Evolutionary conservation across 345 rosid genomes (phyloP).

Genomic region (Noccaea bulbosa): DNA sequence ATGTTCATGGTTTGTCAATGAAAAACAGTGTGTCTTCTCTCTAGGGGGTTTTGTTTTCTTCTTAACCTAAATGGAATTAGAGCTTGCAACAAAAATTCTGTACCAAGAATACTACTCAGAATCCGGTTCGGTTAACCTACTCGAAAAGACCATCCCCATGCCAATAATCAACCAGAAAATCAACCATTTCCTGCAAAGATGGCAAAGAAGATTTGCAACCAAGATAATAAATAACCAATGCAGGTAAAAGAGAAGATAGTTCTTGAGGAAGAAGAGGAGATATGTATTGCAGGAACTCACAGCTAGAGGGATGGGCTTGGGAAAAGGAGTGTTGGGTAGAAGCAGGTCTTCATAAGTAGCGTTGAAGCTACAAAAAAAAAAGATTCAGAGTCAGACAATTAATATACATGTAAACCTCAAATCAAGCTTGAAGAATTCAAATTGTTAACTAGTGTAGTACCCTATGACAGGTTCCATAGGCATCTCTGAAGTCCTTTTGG

Average conservation of each 20-base stretch:
- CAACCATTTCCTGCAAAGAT: constrained; percentile 43
- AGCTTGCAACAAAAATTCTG: constrained; percentile 34
- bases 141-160: constrained; percentile 42
- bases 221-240: constrained; percentile 5
- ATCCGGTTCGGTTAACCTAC: constrained; percentile 11
- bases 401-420: constrained; percentile 15
- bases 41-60: no score
- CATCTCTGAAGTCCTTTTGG: constrained; percentile 37
- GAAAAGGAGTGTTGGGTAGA: constrained; percentile 35
- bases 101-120: constrained; percentile 28
- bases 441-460: constrained; percentile 3
- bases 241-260: neutral
- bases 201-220: constrained; percentile 9
- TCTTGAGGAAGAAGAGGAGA: neutral
- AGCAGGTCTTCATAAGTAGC: constrained; percentile 43
- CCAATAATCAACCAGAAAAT: constrained; percentile 42
- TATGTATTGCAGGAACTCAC: constrained; percentile 31
- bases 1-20: constrained; percentile 8
- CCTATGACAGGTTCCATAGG: constrained; percentile 42
- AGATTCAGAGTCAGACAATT: neutral
- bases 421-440: constrained; percentile 12
- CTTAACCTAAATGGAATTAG: constrained; percentile 22
- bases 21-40: neutral
- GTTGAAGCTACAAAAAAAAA: constrained; percentile 36
- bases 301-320: constrained; percentile 41